Conservation (phyloP, 176 grass and related monocot genomes). For the Lolium multiflorum region DNA sequence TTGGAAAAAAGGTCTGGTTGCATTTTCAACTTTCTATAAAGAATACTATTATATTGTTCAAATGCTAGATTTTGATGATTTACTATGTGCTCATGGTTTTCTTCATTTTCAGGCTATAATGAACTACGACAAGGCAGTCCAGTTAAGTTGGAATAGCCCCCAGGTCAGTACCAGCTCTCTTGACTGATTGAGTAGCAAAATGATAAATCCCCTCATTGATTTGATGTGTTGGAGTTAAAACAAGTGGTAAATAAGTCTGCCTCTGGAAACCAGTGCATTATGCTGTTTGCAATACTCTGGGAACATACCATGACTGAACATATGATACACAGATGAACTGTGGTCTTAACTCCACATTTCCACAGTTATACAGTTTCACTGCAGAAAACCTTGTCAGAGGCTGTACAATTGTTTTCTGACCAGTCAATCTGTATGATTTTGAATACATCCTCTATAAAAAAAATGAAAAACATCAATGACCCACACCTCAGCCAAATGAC, state of each 20-base stretch:
- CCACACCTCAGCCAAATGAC: neutral
- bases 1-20: no score
- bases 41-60: constrained; percentile 8
- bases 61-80: neutral
- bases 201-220: neutral
- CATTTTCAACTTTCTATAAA: no score
- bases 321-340: neutral
- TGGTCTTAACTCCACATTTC: neutral
- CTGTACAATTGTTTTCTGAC: neutral
- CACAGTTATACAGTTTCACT: neutral
- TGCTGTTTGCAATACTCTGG: no score
- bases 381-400: neutral
- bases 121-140: constrained; percentile 84
- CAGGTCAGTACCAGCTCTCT: constrained; percentile 51
- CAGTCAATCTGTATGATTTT: neutral
- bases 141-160: constrained; percentile 83
- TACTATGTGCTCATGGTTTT: neutral
- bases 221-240: constrained; percentile 12
- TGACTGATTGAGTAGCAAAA: constrained; percentile 21
- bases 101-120: constrained; percentile 63
- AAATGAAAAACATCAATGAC: neutral
- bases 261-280: neutral
- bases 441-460: neutral
- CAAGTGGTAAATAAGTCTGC: neutral
- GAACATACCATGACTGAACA: neutral